These are phyloP conservation scores for Diutina mesorugosa DNA, from an alignment of 1,139 yeast species.

Conservation along the genomic window DNA sequence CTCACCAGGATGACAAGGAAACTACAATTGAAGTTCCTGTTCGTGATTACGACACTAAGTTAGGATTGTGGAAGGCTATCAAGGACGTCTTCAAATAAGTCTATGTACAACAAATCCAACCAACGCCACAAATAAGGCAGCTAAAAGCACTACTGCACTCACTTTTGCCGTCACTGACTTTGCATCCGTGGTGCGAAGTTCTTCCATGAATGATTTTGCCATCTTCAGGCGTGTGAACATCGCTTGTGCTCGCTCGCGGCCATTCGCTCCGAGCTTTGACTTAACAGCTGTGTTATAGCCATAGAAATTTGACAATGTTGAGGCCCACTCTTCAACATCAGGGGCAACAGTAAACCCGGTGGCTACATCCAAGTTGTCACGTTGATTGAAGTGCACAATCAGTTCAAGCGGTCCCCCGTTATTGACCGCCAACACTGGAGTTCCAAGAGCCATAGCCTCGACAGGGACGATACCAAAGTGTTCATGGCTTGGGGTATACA, in stretches of 20 bases:
- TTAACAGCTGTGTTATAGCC: background rate
- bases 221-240: background rate
- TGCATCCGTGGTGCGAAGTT: background rate
- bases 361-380: background rate
- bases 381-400: slow-evolving; percentile 24
- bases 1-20: background rate
- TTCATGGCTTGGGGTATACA: slow-evolving; percentile 85
- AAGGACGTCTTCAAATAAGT: background rate
- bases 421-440: slow-evolving; percentile 77
- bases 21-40: background rate
- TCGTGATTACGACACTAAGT: background rate
- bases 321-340: background rate
- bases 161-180: background rate
- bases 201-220: background rate
- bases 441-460: slow-evolving; percentile 78
- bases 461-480: slow-evolving; percentile 97
- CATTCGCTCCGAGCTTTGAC: background rate
- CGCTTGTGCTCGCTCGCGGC: background rate
- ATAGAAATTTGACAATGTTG: background rate
- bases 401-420: slow-evolving; percentile 94
- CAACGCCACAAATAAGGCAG: background rate
- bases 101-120: background rate
- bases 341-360: background rate
- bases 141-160: background rate
- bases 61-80: slow-evolving; percentile 1